Base-by-base conservation (phyloP, 306 rosid genomes). In the Chamaecrista fasciculata region DNA sequence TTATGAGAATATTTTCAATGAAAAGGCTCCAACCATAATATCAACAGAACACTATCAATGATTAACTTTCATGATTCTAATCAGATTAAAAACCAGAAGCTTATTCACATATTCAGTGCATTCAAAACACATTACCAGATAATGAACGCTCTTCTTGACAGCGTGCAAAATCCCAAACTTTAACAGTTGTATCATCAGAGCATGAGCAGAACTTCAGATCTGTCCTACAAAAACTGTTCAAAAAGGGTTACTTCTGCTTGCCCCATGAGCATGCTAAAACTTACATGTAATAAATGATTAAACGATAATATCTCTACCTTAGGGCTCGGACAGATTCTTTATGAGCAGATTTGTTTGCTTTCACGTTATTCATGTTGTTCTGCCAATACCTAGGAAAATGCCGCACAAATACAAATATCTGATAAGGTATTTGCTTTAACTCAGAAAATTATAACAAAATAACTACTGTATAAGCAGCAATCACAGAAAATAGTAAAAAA, bases 121-220 rank as follows among this genome's bases (percentile, higher is more conserved):
- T 80, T 74, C 85, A 73, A 85, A 86, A 75, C 91, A 94, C 97
- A 84, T 89, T 94, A 94, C 99, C 99, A 33, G 97, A 79, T 83
- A 94, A 79, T 40, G 97, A 88, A 70, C 91, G 87, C 83, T 94
- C 99, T 82, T 94, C 99, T 49, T 90, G 97, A 77, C 99, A 94
- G 29, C 99, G 92, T 50, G 97, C 97, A 66, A 94, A 94, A 78
- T 94, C 99, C 99, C 99, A 94, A 70, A 94, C 94, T 81, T 94
- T 94, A 66, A 94, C 99, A 2, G 96, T 84, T 67, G 90, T 88
- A 75, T 94, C 99, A 84, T 94, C 96, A 36, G 99, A 94, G 73
- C 99, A 94, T 44, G 99, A 94, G 76, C 99, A 94, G 72, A 94
- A 94, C 86, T 94, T 94, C 84, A 94, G 78, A 80, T 94, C 97